Base-by-base conservation (phyloP, 2,329 filamentous ascomycete genomes). In the Exophiala lecanii-corni region DNA sequence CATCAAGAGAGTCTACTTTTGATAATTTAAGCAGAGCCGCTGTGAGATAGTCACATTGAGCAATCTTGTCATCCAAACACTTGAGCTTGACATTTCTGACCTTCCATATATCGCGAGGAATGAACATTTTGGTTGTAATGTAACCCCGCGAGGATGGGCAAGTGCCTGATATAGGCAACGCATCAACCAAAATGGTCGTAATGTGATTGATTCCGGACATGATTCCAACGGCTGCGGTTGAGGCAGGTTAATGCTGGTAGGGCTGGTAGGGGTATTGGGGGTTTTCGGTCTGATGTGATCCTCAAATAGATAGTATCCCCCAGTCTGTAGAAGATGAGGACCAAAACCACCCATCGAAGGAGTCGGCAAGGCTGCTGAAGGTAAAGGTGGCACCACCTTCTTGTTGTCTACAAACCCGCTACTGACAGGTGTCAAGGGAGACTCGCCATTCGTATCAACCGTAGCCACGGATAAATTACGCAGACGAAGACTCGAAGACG, bases 111-210 rank as follows among this genome's bases (percentile, higher is more conserved):
- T 97, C 89, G 39, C 86, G 79, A 4, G 92, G 89, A 4, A 98
- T 78, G 60, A 98, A 98, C 0, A 98, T 75, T 57, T 89, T 89
- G 16, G 82, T 91, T 40, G 89, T 94, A 15, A 98, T 61, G 60
- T 96, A 98, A 12, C 89, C 92, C 92, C 92, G 17, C 88, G 81
- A 2, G 91, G 88, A 59, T 98, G 91, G 13, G 83, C 84, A 33
- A 98, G 79, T 0, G 89, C 95, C 62, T 96, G 88, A 60, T 92
- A 94, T 18, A 98, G 74, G 49, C 86, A 89, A 41, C 92, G 82
- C 87, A 98, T 95, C 33, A 98, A 73, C 92, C 92, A 98, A 64
- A 96, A 98, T 2, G 92, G 94, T 15, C 92, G 82, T n/a, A 97
- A 74, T 57, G 96, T 75, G 47, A 84, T 82, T 30, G 94, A 88